Percentiles rank a stretch among this genome's conserved stretches.
Conservation (phyloP, 306 rosid genomes). For the Pueraria montana region DNA sequence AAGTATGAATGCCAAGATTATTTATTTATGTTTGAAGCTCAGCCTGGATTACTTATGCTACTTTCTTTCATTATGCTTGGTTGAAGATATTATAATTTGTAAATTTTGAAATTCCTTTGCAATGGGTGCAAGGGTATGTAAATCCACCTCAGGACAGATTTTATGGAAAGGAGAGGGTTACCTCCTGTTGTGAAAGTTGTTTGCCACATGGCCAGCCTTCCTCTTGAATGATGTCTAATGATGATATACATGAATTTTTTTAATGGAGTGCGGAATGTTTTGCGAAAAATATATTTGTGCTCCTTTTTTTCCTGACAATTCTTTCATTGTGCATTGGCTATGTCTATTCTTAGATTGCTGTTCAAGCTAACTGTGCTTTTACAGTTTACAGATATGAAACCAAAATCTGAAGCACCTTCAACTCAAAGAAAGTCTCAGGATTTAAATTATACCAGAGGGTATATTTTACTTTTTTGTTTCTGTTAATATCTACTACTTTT, state of each 20-base stretch:
- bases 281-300: constrained; percentile 9
- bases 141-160: constrained; percentile 8
- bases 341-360: constrained; percentile 36
- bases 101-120: constrained; percentile 3
- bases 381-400: constrained; percentile 60
- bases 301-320: neutral
- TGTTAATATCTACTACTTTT: constrained; percentile 31
- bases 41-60: constrained; percentile 3
- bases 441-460: constrained; percentile 58
- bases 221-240: no score
- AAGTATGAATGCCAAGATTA: constrained; percentile 51
- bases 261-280: constrained; percentile 31
- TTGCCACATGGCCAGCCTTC: no score
- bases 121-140: constrained; percentile 7
- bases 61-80: constrained; percentile 7
- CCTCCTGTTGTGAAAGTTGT: constrained; percentile 9
- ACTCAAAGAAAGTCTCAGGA: constrained; percentile 51
- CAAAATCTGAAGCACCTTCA: constrained; percentile 53
- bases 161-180: constrained; percentile 38
- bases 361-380: constrained; percentile 48
- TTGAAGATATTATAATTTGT: neutral
- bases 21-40: constrained; percentile 36
- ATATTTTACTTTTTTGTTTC: constrained; percentile 38
- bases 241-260: constrained; percentile 25
- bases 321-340: constrained; percentile 4